Base-by-base conservation (phyloP, 192 early-diverging fungal species). In the Coemansia sp. region DNA sequence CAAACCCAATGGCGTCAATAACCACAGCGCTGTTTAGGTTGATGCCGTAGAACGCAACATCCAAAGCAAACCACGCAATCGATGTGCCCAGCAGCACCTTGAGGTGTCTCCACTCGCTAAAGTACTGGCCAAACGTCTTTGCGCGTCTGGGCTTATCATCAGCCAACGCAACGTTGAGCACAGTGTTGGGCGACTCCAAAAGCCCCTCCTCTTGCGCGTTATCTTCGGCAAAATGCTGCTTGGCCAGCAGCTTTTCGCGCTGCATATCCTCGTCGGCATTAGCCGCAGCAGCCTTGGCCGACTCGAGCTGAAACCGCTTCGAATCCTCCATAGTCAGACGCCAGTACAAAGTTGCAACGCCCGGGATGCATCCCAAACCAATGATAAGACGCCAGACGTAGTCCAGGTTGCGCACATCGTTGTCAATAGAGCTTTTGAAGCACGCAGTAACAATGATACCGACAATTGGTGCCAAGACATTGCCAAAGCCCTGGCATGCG, bases 401-500 rank as follows among this genome's bases (percentile, higher is more conserved):
- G 68, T 96, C 94, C 47, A 96, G 75, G 64, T 86, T 79, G 51
- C 82, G 66, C 6, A 74, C 46, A 61, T 94, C 86, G 20, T 68
- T 72, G 48, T 84, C 68, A 69, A 98, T 90, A 58, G 74, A 53
- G 69, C 59, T 57, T 68, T 91, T 83, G 85, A 90, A 92, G 65
- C 84, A 87, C 20, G 87, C 84, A 9, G 92, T 83, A 48, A 86
- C 78, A 37, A 89, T 78, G 21, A 93, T 67, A 40, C 87, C 85
- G 54, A 95, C 89, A 28, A 95, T 69, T 40, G 89, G 85, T 31
- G 92, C 93, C 40, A 89, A 53, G 2, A 98, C 74, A 57, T 91
- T 91, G 63, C 95, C 95, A 59, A 98, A 86, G 31, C 94, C 94
- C 68, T 96, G 94, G 90, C 93, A 94, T 51, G 93, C 89, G 75